These are phyloP conservation scores for Neonectria magnoliae DNA, from an alignment of 2,329 filamentous ascomycete species.

Conservation along the genomic window DNA sequence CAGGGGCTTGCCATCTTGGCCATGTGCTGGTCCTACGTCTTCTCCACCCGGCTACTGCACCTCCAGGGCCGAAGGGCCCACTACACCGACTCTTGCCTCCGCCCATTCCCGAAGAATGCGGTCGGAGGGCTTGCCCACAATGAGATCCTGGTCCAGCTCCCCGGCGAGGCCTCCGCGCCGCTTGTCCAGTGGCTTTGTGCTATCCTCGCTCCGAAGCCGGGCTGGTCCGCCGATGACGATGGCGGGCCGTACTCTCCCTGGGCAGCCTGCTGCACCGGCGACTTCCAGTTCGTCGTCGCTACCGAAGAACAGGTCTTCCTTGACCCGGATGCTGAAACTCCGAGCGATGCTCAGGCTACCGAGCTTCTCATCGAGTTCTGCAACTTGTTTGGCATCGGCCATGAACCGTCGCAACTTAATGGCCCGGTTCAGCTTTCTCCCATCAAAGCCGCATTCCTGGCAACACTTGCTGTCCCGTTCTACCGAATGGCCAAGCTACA, in stretches of 20 bases:
- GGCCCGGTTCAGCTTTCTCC: slow-evolving; percentile 30
- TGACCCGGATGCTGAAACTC: slow-evolving; percentile 26
- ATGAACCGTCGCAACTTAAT: slow-evolving; percentile 26
- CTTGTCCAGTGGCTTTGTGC: slow-evolving; percentile 44
- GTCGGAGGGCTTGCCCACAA: slow-evolving; percentile 29
- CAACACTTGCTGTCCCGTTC: slow-evolving; percentile 40
- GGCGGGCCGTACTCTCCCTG: slow-evolving; percentile 34
- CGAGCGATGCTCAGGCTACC: slow-evolving; percentile 33
- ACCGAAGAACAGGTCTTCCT: slow-evolving; percentile 32
- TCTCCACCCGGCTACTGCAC: slow-evolving; percentile 43
- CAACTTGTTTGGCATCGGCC: slow-evolving; percentile 38
- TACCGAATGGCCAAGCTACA: slow-evolving; percentile 41
- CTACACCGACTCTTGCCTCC: slow-evolving; percentile 39
- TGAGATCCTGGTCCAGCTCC: slow-evolving; percentile 35
- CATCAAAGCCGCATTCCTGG: slow-evolving; percentile 41
- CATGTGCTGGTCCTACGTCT: slow-evolving; percentile 43
- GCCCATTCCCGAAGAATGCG: slow-evolving; percentile 31
- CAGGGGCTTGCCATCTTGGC: slow-evolving; percentile 40
- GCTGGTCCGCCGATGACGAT: slow-evolving; percentile 34
- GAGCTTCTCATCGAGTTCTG: slow-evolving; percentile 41
- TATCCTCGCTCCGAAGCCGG: slow-evolving; percentile 35
- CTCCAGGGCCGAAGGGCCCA: slow-evolving; percentile 38
- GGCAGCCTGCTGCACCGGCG: slow-evolving; percentile 31
- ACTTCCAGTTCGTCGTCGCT: slow-evolving; percentile 34
- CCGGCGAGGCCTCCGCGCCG: slow-evolving; percentile 29